These are phyloP conservation scores for Globisporangium parvum DNA, from an alignment of 352 stramenopile genomes.

Conservation along the genomic window DNA sequence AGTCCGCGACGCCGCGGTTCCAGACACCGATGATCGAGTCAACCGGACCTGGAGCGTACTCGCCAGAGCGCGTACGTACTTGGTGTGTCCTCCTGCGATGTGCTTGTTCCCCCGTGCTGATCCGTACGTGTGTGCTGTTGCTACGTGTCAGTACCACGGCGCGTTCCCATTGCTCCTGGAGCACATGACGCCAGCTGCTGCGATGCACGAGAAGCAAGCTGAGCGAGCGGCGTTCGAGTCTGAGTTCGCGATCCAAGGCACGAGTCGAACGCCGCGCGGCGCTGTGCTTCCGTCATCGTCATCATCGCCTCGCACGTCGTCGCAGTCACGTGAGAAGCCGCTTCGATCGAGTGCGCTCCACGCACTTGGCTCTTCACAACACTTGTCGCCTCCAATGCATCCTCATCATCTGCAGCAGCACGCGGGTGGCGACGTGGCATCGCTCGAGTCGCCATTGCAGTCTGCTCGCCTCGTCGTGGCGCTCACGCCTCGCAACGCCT, in stretches of 20 bases:
- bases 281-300: neutral
- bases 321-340: slow-evolving; percentile 1
- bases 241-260: slow-evolving; percentile 23
- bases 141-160: slow-evolving; percentile 26
- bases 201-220: slow-evolving; percentile 17
- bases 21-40: slow-evolving; percentile 1
- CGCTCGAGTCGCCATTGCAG: slow-evolving; percentile 11
- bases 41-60: slow-evolving; percentile 36
- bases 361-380: neutral
- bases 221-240: slow-evolving; percentile 20
- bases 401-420: neutral
- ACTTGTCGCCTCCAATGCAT: no score
- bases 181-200: slow-evolving; percentile 22
- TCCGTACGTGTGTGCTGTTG: neutral
- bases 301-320: neutral
- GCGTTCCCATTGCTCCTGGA: slow-evolving; percentile 41
- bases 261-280: neutral
- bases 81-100: neutral
- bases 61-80: slow-evolving; percentile 29
- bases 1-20: slow-evolving; percentile 49
- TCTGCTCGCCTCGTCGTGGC: slow-evolving; percentile 26
- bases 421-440: slow-evolving; percentile 1
- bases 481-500: slow-evolving; percentile 43
- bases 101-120: neutral
- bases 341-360: neutral